Conservation (phyloP, 2,329 filamentous ascomycete species). For the Grosmannia huntii region DNA sequence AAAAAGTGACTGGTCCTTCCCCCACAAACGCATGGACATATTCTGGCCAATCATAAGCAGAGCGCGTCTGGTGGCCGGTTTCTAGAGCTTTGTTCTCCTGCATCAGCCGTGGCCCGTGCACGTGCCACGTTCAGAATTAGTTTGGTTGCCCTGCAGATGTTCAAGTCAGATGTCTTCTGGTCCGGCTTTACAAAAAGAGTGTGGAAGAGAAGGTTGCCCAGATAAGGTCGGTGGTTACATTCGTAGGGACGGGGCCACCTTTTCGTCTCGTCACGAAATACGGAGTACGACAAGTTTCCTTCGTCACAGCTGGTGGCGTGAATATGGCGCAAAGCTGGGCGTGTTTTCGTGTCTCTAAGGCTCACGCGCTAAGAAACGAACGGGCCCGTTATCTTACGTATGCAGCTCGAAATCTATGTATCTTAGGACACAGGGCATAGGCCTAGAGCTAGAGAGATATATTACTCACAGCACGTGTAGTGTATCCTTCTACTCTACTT, state of each 20-base stretch:
- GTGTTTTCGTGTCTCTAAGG: not conserved
- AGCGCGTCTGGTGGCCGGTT: not conserved
- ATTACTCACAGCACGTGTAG: no score
- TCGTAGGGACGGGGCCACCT: not conserved
- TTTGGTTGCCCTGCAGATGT: not conserved
- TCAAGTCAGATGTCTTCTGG: not conserved
- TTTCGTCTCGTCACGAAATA: not conserved
- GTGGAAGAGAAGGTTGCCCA: not conserved
- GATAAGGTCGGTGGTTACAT: not conserved
- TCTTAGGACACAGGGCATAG: not conserved
- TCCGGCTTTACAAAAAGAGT: not conserved
- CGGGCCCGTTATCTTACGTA: not conserved
- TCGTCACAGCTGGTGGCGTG: not conserved
- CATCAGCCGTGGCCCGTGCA: constrained; percentile 6
- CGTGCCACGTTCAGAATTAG: not conserved
- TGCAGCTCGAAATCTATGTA: not conserved
- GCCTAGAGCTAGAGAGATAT: no score
- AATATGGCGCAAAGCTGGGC: not conserved
- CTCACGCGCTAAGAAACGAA: not conserved
- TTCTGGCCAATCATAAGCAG: constrained; percentile 4
- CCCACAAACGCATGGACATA: constrained; percentile 3
- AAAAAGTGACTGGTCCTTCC: not conserved
- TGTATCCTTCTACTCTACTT: not conserved
- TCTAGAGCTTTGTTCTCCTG: constrained; percentile 7
- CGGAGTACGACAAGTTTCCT: no score